phyloP scores from a whole-genome alignment of 73 alveolate genomes.

The Tetrahymena borealis region DNA sequence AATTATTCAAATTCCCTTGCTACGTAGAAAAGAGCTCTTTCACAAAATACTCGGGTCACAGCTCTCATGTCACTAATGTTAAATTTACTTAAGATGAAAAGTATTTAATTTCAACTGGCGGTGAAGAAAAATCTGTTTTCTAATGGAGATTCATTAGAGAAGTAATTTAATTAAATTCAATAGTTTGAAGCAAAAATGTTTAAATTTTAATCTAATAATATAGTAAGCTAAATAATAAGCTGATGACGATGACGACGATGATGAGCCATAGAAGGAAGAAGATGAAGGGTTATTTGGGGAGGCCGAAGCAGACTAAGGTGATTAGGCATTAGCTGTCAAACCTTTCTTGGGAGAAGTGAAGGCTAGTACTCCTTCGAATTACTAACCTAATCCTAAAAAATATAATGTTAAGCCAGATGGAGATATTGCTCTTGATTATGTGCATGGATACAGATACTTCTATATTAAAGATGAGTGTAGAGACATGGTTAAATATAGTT shows the following conservation, averaged over 20 bases:
- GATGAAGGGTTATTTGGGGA: conserved; percentile 66
- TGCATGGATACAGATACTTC: conserved; percentile 93
- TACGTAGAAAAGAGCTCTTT: conserved; percentile 66
- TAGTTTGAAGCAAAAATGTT: conserved; percentile 22
- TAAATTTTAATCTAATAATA: conserved; percentile 42
- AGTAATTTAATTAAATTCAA: conserved; percentile 54
- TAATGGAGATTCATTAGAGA: conserved; percentile 82
- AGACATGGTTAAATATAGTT: conserved; percentile 81
- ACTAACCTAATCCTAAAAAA: conserved; percentile 60
- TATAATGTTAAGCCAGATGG: conserved; percentile 86
- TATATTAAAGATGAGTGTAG: conserved; percentile 71
- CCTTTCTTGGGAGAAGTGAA: conserved; percentile 88
- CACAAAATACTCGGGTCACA: conserved; percentile 91
- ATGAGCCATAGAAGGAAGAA: conserved; percentile 37
- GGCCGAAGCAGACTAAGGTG: conserved; percentile 79
- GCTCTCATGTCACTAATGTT: conserved; percentile 93
- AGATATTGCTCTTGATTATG: conserved; percentile 72
- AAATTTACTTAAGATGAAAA: conserved; percentile 71
- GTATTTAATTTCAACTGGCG: conserved; percentile 88
- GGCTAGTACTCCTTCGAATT: conserved; percentile 69
- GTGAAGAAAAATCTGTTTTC: conserved; percentile 91
- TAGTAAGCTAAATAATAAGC: conserved; percentile 2
- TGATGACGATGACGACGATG: conserved; percentile 11
- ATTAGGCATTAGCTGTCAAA: conserved; percentile 56
- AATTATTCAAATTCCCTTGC: conserved; percentile 89